Conservation (phyloP, 495 filamentous ascomycete genomes). For the Podospora didyma region DNA sequence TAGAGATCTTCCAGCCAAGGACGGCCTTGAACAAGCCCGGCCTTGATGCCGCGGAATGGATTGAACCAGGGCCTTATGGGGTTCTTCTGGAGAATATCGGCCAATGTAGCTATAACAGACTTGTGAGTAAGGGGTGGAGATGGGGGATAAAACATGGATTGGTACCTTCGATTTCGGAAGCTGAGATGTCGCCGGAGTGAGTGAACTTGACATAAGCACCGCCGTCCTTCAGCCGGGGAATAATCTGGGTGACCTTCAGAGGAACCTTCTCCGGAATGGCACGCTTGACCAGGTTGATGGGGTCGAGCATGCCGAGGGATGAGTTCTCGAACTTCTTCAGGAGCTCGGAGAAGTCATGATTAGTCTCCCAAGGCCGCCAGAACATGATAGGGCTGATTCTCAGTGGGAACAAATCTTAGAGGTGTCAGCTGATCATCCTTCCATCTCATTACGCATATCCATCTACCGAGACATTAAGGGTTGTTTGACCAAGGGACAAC, state of each 20-base stretch:
- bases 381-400: slow-evolving; percentile 65
- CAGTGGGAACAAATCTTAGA: slow-evolving; percentile 75
- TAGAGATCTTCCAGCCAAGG: slow-evolving; percentile 95
- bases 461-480: too few species aligned
- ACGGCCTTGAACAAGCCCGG: slow-evolving; percentile 69
- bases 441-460: too few species aligned
- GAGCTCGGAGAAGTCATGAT: slow-evolving; percentile 53
- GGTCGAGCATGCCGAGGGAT: slow-evolving; percentile 56
- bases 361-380: slow-evolving; percentile 52
- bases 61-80: slow-evolving; percentile 85
- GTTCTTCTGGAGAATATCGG: slow-evolving; percentile 56
- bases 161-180: slow-evolving; percentile 54
- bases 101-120: slow-evolving; percentile 13
- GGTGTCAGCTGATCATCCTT: neutral
- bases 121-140: slow-evolving; percentile 1
- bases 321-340: slow-evolving; percentile 61
- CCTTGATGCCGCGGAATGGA: slow-evolving; percentile 67
- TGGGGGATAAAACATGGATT: neutral
- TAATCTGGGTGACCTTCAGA: slow-evolving; percentile 71
- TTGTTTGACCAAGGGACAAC: slow-evolving; percentile 16
- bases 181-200: slow-evolving; percentile 48
- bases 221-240: slow-evolving; percentile 84
- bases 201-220: slow-evolving; percentile 90
- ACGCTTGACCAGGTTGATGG: slow-evolving; percentile 55
- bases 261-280: slow-evolving; percentile 55